Conservation (phyloP, 441 rosid genomes). For the Adansonia gregorii region DNA sequence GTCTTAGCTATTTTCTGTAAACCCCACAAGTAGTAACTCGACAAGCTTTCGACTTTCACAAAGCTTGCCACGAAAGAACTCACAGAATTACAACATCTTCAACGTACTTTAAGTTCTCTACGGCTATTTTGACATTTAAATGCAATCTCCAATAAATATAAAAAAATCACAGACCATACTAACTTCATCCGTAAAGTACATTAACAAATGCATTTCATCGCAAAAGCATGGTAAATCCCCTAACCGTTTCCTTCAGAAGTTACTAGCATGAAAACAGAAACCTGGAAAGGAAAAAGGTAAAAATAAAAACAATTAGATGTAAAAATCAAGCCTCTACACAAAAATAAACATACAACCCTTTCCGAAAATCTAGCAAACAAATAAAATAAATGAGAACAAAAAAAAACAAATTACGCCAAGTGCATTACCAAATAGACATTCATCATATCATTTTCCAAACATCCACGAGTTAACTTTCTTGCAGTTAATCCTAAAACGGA, state of each 20-base stretch:
- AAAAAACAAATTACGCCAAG: neutral
- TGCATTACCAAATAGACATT: neutral
- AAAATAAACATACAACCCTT: neutral
- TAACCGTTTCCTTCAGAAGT: neutral
- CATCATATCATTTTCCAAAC: neutral
- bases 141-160: slow-evolving; percentile 7
- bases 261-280: neutral
- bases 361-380: neutral
- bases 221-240: neutral
- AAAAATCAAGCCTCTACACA: neutral
- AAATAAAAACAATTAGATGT: neutral
- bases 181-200: neutral
- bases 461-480: neutral
- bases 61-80: slow-evolving; percentile 20
- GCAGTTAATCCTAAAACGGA: neutral
- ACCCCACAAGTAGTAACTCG: slow-evolving; percentile 28
- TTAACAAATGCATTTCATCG: neutral
- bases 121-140: neutral
- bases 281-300: neutral
- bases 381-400: neutral
- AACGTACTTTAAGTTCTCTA: neutral
- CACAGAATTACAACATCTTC: neutral
- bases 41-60: slow-evolving; percentile 27
- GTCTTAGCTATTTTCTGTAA: slow-evolving; percentile 58
- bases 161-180: neutral